These are phyloP conservation scores for Hyphopichia homilentoma DNA, from an alignment of 805 yeast genomes.

Conservation along the genomic window DNA sequence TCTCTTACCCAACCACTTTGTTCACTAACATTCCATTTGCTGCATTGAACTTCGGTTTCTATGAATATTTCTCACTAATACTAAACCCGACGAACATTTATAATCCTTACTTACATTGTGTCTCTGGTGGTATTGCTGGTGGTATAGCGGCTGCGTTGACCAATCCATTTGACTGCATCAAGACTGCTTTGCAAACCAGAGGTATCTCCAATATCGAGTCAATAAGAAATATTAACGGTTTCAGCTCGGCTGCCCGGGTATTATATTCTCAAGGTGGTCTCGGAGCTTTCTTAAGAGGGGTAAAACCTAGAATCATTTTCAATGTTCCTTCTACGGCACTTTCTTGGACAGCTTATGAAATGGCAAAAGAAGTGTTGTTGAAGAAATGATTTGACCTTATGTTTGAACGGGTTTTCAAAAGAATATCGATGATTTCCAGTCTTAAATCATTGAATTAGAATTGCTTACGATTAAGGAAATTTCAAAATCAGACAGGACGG, in stretches of 20 bases:
- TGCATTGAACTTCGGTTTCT: slow-evolving; percentile 88
- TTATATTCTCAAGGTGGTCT: slow-evolving; percentile 59
- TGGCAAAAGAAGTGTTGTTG: slow-evolving; percentile 77
- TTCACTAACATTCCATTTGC: slow-evolving; percentile 93
- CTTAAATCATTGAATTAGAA: no score
- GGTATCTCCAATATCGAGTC: slow-evolving; percentile 47
- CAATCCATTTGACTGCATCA: slow-evolving; percentile 90
- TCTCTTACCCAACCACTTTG: slow-evolving; percentile 91
- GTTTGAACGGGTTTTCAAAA: no score
- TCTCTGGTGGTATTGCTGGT: slow-evolving; percentile 92
- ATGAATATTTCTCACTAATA: slow-evolving; percentile 75
- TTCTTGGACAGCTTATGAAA: slow-evolving; percentile 96
- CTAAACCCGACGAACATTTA: slow-evolving; percentile 75
- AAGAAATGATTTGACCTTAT: slow-evolving; percentile 6
- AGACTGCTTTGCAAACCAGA: slow-evolving; percentile 85
- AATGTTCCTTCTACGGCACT: slow-evolving; percentile 96
- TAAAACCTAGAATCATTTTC: slow-evolving; percentile 85
- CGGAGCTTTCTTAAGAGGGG: slow-evolving; percentile 74
- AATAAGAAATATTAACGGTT: slow-evolving; percentile 59
- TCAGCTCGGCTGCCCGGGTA: slow-evolving; percentile 65
- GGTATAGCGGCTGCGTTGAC: slow-evolving; percentile 94
- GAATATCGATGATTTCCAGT: no score
- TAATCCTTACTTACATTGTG: slow-evolving; percentile 88
- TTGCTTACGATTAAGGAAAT: no score
- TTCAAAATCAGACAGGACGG: no score